These are phyloP conservation scores for Malus domestica DNA, from an alignment of 306 rosid species.

Conservation along the genomic window ASM211411v1 NC_041794.1:30246501-30247000, in stretches of 20 bases:
- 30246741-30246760: constrained; percentile 16
- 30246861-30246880: not conserved
- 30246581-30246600: not conserved
- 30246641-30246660: not conserved
- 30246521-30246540: not conserved
- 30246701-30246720: not conserved
- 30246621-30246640: constrained; percentile 78
- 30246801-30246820: not conserved
- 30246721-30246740: constrained; percentile 8
- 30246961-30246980: constrained; percentile 30
- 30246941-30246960: constrained; percentile 75
- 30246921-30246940: constrained; percentile 96
- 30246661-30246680: constrained; percentile 57
- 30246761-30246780: constrained; percentile 4
- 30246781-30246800: not conserved
- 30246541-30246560: constrained; percentile 27
- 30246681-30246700: not conserved
- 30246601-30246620: constrained; percentile 51
- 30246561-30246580: not conserved
- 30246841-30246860: not conserved
- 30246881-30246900: constrained; percentile 28
- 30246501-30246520: constrained; percentile 9
- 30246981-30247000: constrained; percentile 20
- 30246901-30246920: constrained; percentile 27
- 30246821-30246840: not conserved